Conservation (phyloP, 2,329 filamentous ascomycete species). For the Sphaerostilbella broomeana region DNA sequence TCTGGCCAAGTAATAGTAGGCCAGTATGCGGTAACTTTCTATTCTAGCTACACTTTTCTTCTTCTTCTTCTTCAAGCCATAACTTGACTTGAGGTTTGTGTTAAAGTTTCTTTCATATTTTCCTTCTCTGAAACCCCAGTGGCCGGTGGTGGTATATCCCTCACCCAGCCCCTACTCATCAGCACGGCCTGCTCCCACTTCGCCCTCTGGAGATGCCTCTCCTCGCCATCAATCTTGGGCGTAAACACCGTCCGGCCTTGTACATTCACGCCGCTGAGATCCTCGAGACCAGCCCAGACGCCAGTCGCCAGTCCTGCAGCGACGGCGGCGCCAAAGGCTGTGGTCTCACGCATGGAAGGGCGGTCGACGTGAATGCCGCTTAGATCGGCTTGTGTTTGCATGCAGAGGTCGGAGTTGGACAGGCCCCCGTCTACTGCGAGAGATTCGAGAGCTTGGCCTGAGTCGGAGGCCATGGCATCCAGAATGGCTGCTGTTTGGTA, state of each 20-base stretch:
- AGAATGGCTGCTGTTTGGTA: slow-evolving; percentile 91
- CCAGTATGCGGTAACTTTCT: too few relatives aligned
- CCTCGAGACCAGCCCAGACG: slow-evolving; percentile 69
- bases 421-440: slow-evolving; percentile 85
- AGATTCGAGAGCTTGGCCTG: slow-evolving; percentile 64
- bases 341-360: slow-evolving; percentile 85
- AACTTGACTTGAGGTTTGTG: too few relatives aligned
- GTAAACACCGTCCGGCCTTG: slow-evolving; percentile 63
- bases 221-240: slow-evolving; percentile 50
- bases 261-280: slow-evolving; percentile 67
- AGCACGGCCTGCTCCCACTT: slow-evolving; percentile 53
- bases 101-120: neutral
- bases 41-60: too few relatives aligned
- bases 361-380: slow-evolving; percentile 76
- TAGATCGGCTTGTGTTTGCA: slow-evolving; percentile 87
- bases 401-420: slow-evolving; percentile 80
- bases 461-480: slow-evolving; percentile 85
- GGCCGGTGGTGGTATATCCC: slow-evolving; percentile 21
- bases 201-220: slow-evolving; percentile 36
- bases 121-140: neutral
- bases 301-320: slow-evolving; percentile 79
- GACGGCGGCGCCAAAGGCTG: slow-evolving; percentile 80
- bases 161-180: slow-evolving; percentile 52
- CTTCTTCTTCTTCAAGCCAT: too few relatives aligned
- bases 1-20: too few relatives aligned